Base-by-base conservation (phyloP, 2,329 filamentous ascomycete genomes). In the Pyrenophora graminea region DNA sequence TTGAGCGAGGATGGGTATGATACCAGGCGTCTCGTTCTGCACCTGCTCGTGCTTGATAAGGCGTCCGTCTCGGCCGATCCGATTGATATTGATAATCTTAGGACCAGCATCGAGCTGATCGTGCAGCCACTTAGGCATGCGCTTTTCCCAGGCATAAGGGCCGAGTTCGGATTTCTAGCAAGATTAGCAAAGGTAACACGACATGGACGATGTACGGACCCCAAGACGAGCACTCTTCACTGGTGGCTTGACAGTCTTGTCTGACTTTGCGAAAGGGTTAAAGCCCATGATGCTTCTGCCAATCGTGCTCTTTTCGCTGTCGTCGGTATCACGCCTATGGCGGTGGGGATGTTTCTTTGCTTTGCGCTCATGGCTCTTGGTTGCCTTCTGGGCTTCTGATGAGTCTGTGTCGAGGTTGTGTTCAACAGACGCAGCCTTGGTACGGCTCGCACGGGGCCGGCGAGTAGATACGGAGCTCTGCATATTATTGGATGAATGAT, bases 1-100 rank as follows among this genome's bases (percentile, higher is more conserved):
- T 49, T 79, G 76, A 25, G 76, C 75, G 4, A 80, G 69, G n/a
- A 79, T 67, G 5, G 74, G 74, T 18, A 79, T 71, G 13, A 79
- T 62, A 19, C 74, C 76, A 2, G 70, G 67, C 0, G 77, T 79
- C 56, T 80, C 74, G 40, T 78, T 79, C 37, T 76, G 72, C 30
- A 79, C 68, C 21, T 69, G 55, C 50, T 72, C 70, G 38, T 77
- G 67, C 37, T 70, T 72, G 52, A 73, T 67, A 10, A 79, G 67
- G 30, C 67, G 67, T 17, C 77, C 77, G 49, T 77, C 71, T 4
- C 70, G 67, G 38, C 73, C 71, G 38, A 79, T 77, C 8, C 67
- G 69, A 39, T 77, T 77, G 39, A 72, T 61, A 1, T 64, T 36
- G 9, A 64, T 70, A 23, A 77, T 72, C 51, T 71, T 66, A 4